Evolutionary conservation across 2,329 filamentous ascomycete species (phyloP).

Genomic region (Colletotrichum noveboracense): DNA sequence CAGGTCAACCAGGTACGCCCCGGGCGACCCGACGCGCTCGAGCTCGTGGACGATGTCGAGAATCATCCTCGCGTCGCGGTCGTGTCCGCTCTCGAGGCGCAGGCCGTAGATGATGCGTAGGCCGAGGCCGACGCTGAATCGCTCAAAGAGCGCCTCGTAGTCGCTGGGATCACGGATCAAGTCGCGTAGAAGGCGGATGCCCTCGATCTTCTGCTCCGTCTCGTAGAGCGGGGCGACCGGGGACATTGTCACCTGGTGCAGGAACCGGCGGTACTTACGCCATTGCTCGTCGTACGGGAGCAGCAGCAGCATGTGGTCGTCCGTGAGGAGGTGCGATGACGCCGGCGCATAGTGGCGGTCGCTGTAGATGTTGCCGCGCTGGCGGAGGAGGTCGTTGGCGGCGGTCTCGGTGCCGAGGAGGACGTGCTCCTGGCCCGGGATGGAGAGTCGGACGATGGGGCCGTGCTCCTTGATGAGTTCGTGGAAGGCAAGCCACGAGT

Average conservation of each 20-base stretch:
- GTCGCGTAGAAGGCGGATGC: constrained; percentile 31
- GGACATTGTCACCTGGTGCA: constrained; percentile 35
- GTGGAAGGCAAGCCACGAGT: constrained; percentile 47
- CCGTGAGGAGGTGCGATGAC: constrained; percentile 35
- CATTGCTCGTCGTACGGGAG: constrained; percentile 29
- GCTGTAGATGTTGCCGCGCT: constrained; percentile 40
- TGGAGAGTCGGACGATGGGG: constrained; percentile 46
- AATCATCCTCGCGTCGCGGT: constrained; percentile 33
- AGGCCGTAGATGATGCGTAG: constrained; percentile 44
- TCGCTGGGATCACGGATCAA: constrained; percentile 34
- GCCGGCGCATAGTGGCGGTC: constrained; percentile 38
- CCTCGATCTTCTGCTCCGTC: constrained; percentile 34
- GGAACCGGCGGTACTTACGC: constrained; percentile 10
- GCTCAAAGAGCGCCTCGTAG: constrained; percentile 42
- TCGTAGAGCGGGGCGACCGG: constrained; percentile 33
- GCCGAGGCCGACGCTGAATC: constrained; percentile 45
- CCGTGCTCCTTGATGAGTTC: constrained; percentile 39
- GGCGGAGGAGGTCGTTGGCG: constrained; percentile 45
- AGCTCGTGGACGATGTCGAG: constrained; percentile 37
- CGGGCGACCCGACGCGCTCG: constrained; percentile 34
- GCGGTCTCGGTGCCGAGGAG: constrained; percentile 43
- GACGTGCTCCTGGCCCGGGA: constrained; percentile 42
- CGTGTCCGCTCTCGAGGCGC: constrained; percentile 35
- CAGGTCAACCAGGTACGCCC: constrained; percentile 35
- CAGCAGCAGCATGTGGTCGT: constrained; percentile 32